phyloP scores from a whole-genome alignment of 73 alveolate genomes.

The Tetrahymena thermophila region DNA sequence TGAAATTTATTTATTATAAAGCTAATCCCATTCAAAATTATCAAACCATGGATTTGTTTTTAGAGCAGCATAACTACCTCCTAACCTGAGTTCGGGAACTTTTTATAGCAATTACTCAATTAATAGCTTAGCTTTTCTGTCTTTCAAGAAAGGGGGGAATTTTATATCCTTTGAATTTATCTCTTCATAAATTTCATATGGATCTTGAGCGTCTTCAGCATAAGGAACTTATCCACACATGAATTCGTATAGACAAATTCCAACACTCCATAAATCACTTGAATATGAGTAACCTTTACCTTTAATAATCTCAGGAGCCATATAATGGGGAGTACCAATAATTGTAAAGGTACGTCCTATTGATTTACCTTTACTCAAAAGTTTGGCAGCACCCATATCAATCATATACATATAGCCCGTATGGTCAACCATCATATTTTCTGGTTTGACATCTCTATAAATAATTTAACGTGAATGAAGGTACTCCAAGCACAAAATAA shows the following conservation, averaged over 20 bases:
- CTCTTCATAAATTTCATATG: slow-evolving; percentile 70
- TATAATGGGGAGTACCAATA: slow-evolving; percentile 68
- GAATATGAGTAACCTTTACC: slow-evolving; percentile 69
- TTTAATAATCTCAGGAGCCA: slow-evolving; percentile 68
- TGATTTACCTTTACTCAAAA: slow-evolving; percentile 3
- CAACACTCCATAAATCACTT: slow-evolving; percentile 75
- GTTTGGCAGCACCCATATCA: slow-evolving; percentile 64
- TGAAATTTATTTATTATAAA: slow-evolving; percentile 10
- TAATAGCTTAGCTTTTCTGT: slow-evolving; percentile 35
- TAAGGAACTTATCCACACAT: slow-evolving; percentile 76
- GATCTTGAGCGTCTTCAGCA: slow-evolving; percentile 82
- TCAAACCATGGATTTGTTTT: slow-evolving; percentile 53
- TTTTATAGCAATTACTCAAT: slow-evolving; percentile 35
- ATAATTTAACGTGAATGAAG: slow-evolving; percentile 53
- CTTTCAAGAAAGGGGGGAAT: slow-evolving; percentile 63
- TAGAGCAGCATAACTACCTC: slow-evolving; percentile 38
- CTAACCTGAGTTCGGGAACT: slow-evolving; percentile 40
- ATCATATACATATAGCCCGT: slow-evolving; percentile 34
- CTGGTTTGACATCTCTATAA: slow-evolving; percentile 75
- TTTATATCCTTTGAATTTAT: slow-evolving; percentile 42
- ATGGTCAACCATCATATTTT: slow-evolving; percentile 68
- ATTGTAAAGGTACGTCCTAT: slow-evolving; percentile 47
- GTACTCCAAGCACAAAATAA: slow-evolving; percentile 59
- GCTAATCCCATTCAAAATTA: slow-evolving; percentile 50
- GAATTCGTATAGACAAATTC: slow-evolving; percentile 65